Percentiles rank a stretch among this genome's conserved stretches.
phyloP scores from a whole-genome alignment of 306 rosid species.

The Erythrophleum fordii region DNA sequence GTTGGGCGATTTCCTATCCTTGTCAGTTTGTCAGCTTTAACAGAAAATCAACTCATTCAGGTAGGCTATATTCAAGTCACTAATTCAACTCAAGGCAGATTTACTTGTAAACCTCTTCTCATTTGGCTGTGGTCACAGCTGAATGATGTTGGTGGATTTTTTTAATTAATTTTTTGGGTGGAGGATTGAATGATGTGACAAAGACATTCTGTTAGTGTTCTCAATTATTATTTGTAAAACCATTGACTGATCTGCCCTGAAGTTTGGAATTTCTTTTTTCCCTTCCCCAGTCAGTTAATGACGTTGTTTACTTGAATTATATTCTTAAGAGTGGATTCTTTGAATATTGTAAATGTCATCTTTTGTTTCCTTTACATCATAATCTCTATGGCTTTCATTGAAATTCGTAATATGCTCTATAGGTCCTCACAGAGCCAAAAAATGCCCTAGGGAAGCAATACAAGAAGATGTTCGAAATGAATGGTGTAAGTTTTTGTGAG shows the following conservation, averaged over 20 bases:
- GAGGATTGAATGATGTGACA: slow-evolving; percentile 20
- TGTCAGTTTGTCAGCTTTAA: slow-evolving; percentile 89
- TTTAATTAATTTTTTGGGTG: background rate
- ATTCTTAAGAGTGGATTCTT: background rate
- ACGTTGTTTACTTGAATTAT: slow-evolving; percentile 18
- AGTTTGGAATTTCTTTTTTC: background rate
- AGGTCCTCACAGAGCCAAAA: slow-evolving; percentile 97
- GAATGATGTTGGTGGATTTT: slow-evolving; percentile 22
- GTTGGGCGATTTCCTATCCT: slow-evolving; percentile 96
- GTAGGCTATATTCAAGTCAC: slow-evolving; percentile 40
- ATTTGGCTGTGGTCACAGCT: slow-evolving; percentile 17
- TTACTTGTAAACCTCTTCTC: slow-evolving; percentile 9
- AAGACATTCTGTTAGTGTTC: background rate
- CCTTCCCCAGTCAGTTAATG: background rate
- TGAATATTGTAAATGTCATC: slow-evolving; percentile 7
- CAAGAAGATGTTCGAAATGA: slow-evolving; percentile 91
- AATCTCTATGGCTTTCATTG: slow-evolving; percentile 6
- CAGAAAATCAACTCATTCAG: slow-evolving; percentile 90
- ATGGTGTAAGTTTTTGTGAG: slow-evolving; percentile 62
- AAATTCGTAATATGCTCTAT: slow-evolving; percentile 28
- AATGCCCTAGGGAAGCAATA: slow-evolving; percentile 97
- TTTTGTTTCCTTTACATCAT: slow-evolving; percentile 4
- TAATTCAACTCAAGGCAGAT: slow-evolving; percentile 14
- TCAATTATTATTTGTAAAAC: background rate
- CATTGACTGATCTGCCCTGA: background rate